Conservation (phyloP, 352 stramenopile genomes). For the Pythium aphanidermatum region DNA sequence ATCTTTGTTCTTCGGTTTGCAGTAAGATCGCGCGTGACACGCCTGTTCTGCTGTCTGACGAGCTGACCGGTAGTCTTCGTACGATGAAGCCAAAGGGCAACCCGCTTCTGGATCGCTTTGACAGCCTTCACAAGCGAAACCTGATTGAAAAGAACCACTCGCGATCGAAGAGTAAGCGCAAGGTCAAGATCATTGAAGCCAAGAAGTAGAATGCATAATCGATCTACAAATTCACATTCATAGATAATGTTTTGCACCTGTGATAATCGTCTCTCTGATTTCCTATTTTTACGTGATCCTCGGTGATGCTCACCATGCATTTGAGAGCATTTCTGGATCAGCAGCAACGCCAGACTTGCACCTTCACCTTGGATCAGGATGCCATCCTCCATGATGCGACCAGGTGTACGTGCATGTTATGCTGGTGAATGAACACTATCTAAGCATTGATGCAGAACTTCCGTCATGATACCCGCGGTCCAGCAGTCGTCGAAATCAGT, state of each 20-base stretch:
- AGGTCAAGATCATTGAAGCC: conserved; percentile 73
- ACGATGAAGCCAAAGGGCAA: conserved; percentile 76
- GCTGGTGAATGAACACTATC: not conserved
- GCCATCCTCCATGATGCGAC: conserved; percentile 55
- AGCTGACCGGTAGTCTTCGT: conserved; percentile 75
- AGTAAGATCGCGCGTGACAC: conserved; percentile 74
- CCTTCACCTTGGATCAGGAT: conserved; percentile 4
- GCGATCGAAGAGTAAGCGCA: conserved; percentile 59
- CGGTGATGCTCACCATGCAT: too few relatives aligned
- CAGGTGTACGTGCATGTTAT: conserved; percentile 43
- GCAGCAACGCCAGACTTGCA: not conserved
- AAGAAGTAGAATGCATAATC: conserved; percentile 54
- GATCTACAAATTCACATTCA: too few relatives aligned
- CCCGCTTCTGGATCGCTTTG: conserved; percentile 73
- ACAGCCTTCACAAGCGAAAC: conserved; percentile 86
- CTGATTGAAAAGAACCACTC: conserved; percentile 69
- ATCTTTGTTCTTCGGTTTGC: conserved; percentile 6
- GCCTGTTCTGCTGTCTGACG: conserved; percentile 66
- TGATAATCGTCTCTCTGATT: too few relatives aligned
- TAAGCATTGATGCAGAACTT: conserved; percentile 64
- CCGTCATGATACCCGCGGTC: conserved; percentile 48
- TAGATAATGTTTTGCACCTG: too few relatives aligned
- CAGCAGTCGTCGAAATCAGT: conserved; percentile 61
- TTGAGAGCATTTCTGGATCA: conserved; percentile 2
- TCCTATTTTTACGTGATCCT: too few relatives aligned